Evolutionary conservation across 345 rosid species (phyloP).

Genomic region (Rhizophora mangle): DNA sequence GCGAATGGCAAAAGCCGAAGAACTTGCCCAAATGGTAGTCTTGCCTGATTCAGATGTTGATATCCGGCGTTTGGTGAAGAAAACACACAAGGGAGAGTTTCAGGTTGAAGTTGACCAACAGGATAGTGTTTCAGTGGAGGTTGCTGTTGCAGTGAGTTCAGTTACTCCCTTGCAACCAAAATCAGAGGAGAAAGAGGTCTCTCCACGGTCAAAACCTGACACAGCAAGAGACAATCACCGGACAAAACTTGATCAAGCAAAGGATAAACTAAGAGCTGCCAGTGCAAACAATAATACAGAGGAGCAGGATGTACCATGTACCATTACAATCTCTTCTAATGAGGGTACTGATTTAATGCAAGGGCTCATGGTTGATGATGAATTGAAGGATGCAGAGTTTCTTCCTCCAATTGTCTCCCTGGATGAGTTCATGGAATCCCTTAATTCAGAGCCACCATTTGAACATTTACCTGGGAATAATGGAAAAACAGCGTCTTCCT

Average conservation of each 20-base stretch:
- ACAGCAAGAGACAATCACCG: conserved; percentile 29
- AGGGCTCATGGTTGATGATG: conserved; percentile 78
- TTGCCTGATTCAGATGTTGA: conserved; percentile 73
- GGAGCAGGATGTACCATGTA: conserved; percentile 28
- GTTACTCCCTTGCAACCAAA: conserved; percentile 24
- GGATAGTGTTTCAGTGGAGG: conserved; percentile 55
- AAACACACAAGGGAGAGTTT: conserved; percentile 95
- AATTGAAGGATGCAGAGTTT: conserved; percentile 63
- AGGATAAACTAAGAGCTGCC: conserved; percentile 29
- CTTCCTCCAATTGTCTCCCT: conserved; percentile 92
- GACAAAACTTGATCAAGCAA: conserved; percentile 26
- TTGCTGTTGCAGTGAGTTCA: conserved; percentile 50
- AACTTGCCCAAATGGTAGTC: conserved; percentile 91
- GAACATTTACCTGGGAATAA: conserved; percentile 49
- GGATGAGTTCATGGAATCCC: conserved; percentile 88
- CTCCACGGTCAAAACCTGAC: conserved; percentile 18
- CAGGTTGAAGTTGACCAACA: conserved; percentile 72
- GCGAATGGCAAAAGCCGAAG: conserved; percentile 94
- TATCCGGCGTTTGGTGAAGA: conserved; percentile 70
- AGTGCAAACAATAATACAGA: conserved; percentile 33
- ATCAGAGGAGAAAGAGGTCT: conserved; percentile 26
- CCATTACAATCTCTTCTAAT: conserved; percentile 54
- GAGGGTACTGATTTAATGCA: conserved; percentile 53
- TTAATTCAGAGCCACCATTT: conserved; percentile 87
- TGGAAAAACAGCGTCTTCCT: conserved; percentile 28